These are phyloP conservation scores for Ceratocystis alfenasii DNA, from an alignment of 2,329 filamentous ascomycete species.

Conservation along the genomic window DNA sequence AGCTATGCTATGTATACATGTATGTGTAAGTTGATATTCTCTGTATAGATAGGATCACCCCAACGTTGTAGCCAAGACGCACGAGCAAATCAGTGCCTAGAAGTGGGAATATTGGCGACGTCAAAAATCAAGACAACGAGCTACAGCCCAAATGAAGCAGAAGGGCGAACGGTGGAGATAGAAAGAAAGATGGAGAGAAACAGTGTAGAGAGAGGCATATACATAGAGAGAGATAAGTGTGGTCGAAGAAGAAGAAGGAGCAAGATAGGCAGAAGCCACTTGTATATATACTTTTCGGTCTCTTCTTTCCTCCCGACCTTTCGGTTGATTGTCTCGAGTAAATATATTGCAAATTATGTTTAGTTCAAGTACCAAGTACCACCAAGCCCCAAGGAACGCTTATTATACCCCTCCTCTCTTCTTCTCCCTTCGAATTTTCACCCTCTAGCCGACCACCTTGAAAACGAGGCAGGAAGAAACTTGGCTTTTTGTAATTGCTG, in stretches of 20 bases:
- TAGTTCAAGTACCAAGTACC: no score
- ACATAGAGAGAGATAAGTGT: background rate
- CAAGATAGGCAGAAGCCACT: background rate
- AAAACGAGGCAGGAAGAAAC: no score
- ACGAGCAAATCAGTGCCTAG: background rate
- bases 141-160: background rate
- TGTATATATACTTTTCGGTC: background rate
- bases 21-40: background rate
- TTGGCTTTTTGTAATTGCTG: no score
- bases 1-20: background rate
- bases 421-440: no score
- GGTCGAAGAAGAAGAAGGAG: background rate
- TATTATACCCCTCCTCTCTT: no score
- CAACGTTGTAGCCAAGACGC: background rate
- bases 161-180: background rate
- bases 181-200: background rate
- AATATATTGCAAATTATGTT: no score
- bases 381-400: no score
- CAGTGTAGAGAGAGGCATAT: background rate
- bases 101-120: background rate
- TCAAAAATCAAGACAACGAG: background rate
- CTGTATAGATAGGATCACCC: background rate
- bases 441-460: no score
- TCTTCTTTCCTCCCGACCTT: background rate
- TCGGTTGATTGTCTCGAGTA: background rate